Conservation (phyloP, 345 rosid genomes). For the Salix suchowensis region DNA sequence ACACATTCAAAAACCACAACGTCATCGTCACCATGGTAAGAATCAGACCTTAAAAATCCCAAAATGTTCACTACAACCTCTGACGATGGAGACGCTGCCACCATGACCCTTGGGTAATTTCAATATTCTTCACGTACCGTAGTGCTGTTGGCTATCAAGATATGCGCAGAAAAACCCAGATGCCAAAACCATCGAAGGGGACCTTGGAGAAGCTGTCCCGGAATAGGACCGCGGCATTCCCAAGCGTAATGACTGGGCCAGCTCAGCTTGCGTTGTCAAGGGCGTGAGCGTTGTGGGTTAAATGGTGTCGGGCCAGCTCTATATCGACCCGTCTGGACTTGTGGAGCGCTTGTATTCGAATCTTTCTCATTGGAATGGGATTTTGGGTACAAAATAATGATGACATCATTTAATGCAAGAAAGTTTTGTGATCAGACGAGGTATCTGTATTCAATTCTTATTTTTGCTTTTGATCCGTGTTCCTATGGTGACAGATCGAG, state of each 20-base stretch:
- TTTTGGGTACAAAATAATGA: conserved; percentile 75
- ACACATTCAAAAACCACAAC: conserved; percentile 8
- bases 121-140: conserved; percentile 78
- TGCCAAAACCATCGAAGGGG: conserved; percentile 94
- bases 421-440: conserved; percentile 87
- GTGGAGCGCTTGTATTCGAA: conserved; percentile 62
- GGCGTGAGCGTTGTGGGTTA: conserved; percentile 99
- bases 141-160: conserved; percentile 98
- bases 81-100: conserved; percentile 29
- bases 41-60: conserved; percentile 55
- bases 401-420: conserved; percentile 72
- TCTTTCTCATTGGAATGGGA: conserved; percentile 59
- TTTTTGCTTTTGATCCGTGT: conserved; percentile 73
- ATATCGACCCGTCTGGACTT: conserved; percentile 85
- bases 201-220: conserved; percentile 86
- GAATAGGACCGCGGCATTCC: conserved; percentile 77
- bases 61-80: conserved; percentile 54
- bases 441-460: conserved; percentile 87
- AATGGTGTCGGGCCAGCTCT: conserved; percentile 85
- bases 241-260: conserved; percentile 74
- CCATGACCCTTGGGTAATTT: conserved; percentile 30
- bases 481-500: conserved; percentile 63
- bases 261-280: conserved; percentile 90
- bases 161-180: conserved; percentile 99
- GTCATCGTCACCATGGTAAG: conserved; percentile 33